Evolutionary conservation across 306 rosid genomes (phyloP).

Genomic region (Inga leiocalycina): DNA sequence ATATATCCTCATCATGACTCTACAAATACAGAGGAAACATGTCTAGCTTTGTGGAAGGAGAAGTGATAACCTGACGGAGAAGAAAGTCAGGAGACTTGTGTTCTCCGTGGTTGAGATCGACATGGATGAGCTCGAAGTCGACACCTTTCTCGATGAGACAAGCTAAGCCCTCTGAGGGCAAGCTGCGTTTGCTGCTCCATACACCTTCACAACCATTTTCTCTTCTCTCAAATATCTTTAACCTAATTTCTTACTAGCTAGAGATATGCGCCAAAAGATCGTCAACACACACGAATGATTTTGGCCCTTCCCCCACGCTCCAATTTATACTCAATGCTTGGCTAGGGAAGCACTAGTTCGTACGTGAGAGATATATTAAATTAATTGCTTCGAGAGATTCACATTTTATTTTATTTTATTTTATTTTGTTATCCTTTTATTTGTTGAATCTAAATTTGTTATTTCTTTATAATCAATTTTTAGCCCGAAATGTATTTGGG

Average conservation of each 20-base stretch:
- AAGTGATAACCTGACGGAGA: slow-evolving; percentile 47
- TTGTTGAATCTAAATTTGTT: too few species aligned
- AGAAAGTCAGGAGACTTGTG: slow-evolving; percentile 67
- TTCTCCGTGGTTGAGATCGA: slow-evolving; percentile 55
- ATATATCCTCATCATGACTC: too few species aligned
- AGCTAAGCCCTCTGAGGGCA: slow-evolving; percentile 69
- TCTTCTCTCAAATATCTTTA: too few species aligned
- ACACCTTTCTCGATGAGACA: slow-evolving; percentile 74
- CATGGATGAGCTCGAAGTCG: slow-evolving; percentile 54
- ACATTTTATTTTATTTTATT: too few species aligned
- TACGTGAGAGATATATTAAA: background rate
- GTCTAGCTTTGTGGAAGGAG: background rate
- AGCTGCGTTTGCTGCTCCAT: slow-evolving; percentile 44
- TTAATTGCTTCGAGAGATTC: background rate
- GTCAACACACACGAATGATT: background rate
- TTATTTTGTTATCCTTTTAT: too few species aligned
- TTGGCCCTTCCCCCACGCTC: background rate
- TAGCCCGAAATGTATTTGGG: background rate
- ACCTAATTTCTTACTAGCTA: background rate
- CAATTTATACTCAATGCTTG: background rate
- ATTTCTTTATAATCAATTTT: too few species aligned
- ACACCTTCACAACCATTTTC: slow-evolving; percentile 70
- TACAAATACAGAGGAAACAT: background rate
- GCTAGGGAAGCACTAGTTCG: background rate
- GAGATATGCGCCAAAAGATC: background rate